Evolutionary conservation across 1,139 yeast genomes (phyloP), one percentile per base, ranked within the genome.

Genomic region (Zygoascus sp.): DNA sequence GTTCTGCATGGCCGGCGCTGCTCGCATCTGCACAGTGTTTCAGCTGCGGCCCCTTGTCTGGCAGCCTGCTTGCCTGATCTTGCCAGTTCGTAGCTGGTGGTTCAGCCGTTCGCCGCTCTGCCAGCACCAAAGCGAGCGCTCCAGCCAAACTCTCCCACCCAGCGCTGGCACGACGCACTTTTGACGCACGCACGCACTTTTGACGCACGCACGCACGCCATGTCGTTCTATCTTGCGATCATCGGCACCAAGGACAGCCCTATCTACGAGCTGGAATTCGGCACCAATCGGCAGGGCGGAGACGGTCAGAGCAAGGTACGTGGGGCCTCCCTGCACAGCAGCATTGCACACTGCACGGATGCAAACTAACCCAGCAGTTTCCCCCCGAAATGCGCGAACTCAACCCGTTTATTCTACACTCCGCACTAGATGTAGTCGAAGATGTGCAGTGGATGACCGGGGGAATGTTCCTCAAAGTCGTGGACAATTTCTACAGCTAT

Each of bases 221-320:
- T 79, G 80, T 83, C 95, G 28, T 88, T 84, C 69, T 89, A 89
- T 66, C 80, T 94, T 60, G 85, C 95, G 13, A 83, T 92, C 45
- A 78, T 92, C 38, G 97, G 97, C 17, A 83, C 94, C 1, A 76
- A 79, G 40, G 98, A 92, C 63, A 79, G 79, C 52, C 96, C 97
- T 0, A 64, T 94, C 3, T 92, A 89, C 59, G 96, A 89, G 62
- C 74, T 89, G 9, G 97, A 89, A 61, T 83, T 92, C 52, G 86
- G 94, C 2, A 80, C 95, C 0, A 79, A 76, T 65, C 79, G 83
- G 46, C 79, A 72, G 53, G 76, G 77, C 22, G 80, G 73, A 51
- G 92, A 70, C 64, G 95, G 80, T 17, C 70, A 66, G 46, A 75
- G 83, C 30, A 77, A 61, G 51, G 67, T 63, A 50, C 17, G 58